Evolutionary conservation across 2,329 filamentous ascomycete genomes (phyloP).

Genomic region (Paramyrothecium roridum): DNA sequence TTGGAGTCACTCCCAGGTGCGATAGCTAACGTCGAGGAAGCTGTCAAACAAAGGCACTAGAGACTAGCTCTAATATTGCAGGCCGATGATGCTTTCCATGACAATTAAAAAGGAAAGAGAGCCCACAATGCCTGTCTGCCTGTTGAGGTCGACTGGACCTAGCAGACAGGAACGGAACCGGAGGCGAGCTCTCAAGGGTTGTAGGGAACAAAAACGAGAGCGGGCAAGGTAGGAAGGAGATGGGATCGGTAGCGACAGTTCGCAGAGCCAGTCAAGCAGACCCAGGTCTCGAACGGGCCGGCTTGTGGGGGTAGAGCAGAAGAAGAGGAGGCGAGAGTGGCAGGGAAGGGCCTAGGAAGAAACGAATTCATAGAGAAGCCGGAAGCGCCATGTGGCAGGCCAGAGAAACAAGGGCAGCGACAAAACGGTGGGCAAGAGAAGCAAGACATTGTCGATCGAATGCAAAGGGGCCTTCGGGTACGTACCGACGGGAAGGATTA

Average conservation of each 20-base stretch:
- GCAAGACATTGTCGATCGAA: background rate
- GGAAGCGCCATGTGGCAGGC: background rate
- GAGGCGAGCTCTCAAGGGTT: background rate
- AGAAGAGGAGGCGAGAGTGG: background rate
- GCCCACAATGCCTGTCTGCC: background rate
- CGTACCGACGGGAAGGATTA: background rate
- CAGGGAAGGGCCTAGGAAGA: conserved; percentile 1
- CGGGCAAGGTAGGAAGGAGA: background rate
- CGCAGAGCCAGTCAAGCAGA: background rate
- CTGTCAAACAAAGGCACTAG: no score
- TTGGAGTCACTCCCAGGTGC: no score
- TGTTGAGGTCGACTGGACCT: background rate
- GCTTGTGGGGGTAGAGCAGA: background rate
- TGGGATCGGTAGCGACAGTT: background rate
- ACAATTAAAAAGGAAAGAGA: no score
- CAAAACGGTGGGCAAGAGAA: background rate
- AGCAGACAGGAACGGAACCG: background rate
- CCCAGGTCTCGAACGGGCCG: background rate
- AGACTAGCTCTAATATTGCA: no score
- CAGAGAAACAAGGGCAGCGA: background rate
- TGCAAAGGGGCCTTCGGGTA: background rate
- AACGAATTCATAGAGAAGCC: conserved; percentile 1
- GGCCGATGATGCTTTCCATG: no score
- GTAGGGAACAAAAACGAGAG: background rate
- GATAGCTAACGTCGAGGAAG: no score